Percentiles rank a stretch among this genome's conserved stretches.
These are phyloP conservation scores for Gracilaria gracilis DNA, from an alignment of 23 red algal species.

Conservation along the genomic window DNA sequence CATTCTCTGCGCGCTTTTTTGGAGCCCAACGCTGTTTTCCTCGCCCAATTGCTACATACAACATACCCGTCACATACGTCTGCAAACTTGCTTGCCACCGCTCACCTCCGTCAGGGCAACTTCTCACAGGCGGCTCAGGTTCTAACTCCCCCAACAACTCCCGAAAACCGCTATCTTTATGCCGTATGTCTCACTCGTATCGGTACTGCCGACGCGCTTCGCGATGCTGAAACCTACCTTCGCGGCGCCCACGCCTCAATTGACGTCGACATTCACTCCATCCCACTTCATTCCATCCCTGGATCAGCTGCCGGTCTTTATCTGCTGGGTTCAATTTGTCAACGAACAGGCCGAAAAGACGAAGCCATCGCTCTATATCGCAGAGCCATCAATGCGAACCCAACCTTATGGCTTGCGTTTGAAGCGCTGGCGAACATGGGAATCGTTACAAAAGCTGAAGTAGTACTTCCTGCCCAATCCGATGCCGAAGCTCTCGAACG, in stretches of 20 bases:
- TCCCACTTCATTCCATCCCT: conserved; percentile 15
- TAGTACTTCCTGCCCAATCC: neutral
- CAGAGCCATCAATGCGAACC: conserved; percentile 66
- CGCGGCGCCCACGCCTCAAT: conserved; percentile 27
- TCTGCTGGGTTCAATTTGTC: conserved; percentile 72
- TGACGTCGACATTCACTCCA: conserved; percentile 32
- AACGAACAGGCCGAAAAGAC: conserved; percentile 73
- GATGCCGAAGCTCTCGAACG: conserved; percentile 45
- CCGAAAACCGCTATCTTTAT: conserved; percentile 54
- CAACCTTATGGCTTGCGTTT: conserved; percentile 76
- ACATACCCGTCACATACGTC: conserved; percentile 60
- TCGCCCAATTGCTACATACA: conserved; percentile 69
- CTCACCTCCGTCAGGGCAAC: conserved; percentile 57
- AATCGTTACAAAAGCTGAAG: conserved; percentile 50
- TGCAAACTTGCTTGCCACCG: conserved; percentile 66
- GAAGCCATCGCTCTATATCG: conserved; percentile 71
- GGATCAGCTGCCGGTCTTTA: conserved; percentile 67
- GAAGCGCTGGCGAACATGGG: conserved; percentile 78
- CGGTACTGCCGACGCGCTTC: conserved; percentile 55
- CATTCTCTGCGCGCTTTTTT: conserved; percentile 62
- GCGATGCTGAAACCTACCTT: conserved; percentile 71
- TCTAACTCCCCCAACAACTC: conserved; percentile 46
- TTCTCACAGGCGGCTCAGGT: conserved; percentile 49
- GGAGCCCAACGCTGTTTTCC: conserved; percentile 74
- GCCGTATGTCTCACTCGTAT: conserved; percentile 65